Evolutionary conservation across 371 early-diverging fungal species (phyloP).

Genomic region (Rhizomucor miehei): DNA sequence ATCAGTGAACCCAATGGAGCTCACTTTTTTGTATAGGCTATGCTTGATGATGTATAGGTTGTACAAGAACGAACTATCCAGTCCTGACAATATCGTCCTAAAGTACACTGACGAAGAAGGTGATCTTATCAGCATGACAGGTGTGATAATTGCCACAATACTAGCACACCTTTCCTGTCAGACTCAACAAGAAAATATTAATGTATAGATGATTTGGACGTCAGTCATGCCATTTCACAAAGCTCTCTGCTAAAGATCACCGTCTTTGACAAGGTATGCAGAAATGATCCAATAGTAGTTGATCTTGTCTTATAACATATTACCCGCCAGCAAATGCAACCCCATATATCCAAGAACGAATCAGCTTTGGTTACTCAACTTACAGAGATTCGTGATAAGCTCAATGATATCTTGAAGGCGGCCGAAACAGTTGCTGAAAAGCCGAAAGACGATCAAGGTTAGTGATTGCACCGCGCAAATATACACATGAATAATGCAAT

Average conservation of each 20-base stretch:
- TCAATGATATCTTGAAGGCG: not conserved
- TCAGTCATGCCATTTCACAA: slow-evolving; percentile 51
- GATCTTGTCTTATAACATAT: not conserved
- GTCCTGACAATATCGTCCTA: slow-evolving; percentile 42
- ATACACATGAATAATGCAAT: no score
- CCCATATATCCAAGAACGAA: no score
- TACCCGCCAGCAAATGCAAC: slow-evolving; percentile 1
- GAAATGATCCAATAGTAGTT: not conserved
- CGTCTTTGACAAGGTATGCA: slow-evolving; percentile 30
- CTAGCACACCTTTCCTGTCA: not conserved
- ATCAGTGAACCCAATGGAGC: not conserved
- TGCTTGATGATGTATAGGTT: slow-evolving; percentile 58
- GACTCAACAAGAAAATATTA: not conserved
- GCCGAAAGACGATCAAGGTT: not conserved
- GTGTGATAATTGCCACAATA: slow-evolving; percentile 3
- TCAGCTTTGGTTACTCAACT: not conserved
- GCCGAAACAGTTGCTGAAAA: not conserved
- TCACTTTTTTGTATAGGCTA: slow-evolving; percentile 17
- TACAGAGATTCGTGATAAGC: slow-evolving; percentile 4
- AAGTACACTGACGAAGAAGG: slow-evolving; percentile 60
- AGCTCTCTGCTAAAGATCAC: slow-evolving; percentile 51
- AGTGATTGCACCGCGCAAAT: not conserved
- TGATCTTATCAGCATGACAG: slow-evolving; percentile 49
- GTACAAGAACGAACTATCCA: slow-evolving; percentile 40
- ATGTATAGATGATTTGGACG: slow-evolving; percentile 50